Percentiles rank a stretch among this genome's conserved stretches.
Conservation (phyloP, 768 basidiomycete species). For the Antrodiella citrinella region DNA sequence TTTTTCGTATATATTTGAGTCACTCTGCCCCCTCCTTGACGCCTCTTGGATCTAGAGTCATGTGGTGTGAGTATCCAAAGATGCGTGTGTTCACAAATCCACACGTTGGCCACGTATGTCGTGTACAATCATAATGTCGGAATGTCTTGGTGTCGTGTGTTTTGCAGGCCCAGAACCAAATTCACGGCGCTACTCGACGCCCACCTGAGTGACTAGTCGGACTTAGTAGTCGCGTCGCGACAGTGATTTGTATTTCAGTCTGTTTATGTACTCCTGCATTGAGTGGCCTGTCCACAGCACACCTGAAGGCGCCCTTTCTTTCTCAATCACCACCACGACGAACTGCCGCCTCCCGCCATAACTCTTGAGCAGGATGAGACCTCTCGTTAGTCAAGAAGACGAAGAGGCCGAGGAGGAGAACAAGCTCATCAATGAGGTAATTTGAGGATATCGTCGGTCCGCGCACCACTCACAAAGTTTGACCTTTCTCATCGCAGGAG, state of each 20-base stretch:
- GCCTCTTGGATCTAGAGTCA: no score
- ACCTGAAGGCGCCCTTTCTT: not conserved
- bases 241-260: not conserved
- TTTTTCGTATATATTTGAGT: not conserved
- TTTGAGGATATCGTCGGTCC: not conserved
- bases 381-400: constrained; percentile 50
- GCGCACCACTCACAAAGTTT: not conserved
- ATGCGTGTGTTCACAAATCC: no score
- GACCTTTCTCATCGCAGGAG: constrained; percentile 37
- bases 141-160: not conserved
- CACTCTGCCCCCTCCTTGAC: no score
- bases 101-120: not conserved
- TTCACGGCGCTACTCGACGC: not conserved
- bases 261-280: not conserved
- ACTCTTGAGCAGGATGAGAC: not conserved
- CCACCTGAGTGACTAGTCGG: no score
- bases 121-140: not conserved
- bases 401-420: constrained; percentile 87
- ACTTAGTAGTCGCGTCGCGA: not conserved
- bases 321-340: not conserved
- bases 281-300: not conserved
- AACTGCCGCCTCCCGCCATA: not conserved
- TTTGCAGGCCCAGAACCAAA: not conserved
- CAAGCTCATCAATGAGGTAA: constrained; percentile 80
- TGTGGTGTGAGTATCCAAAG: no score